These are phyloP conservation scores for Akanthomyces dipterigenus DNA, from an alignment of 2,329 filamentous ascomycete species.

Conservation along the genomic window DNA sequence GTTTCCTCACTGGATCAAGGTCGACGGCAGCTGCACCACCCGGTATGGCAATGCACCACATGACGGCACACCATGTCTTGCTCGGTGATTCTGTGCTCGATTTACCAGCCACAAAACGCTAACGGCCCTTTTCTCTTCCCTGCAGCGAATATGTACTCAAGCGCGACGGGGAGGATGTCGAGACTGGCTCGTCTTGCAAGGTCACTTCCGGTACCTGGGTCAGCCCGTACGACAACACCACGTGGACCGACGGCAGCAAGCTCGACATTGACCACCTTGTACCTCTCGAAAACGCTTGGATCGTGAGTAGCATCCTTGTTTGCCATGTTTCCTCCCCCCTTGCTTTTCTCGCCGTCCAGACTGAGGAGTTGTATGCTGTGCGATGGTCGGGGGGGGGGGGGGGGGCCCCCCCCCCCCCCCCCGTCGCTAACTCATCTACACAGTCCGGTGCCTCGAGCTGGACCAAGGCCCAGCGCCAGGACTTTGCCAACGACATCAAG, in stretches of 20 bases:
- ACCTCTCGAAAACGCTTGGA: constrained; percentile 74
- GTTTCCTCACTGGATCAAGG: constrained; percentile 67
- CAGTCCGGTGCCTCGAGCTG: constrained; percentile 65
- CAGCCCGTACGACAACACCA: constrained; percentile 67
- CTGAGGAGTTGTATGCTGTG: not conserved
- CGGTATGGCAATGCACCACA: constrained; percentile 30
- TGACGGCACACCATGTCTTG: not conserved
- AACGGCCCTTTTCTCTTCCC: not conserved
- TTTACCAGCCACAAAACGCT: not conserved
- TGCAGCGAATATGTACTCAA: constrained; percentile 59
- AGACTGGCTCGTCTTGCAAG: constrained; percentile 51
- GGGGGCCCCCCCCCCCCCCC: too few species aligned
- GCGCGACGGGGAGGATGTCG: constrained; percentile 63
- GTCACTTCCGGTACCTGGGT: constrained; percentile 62
- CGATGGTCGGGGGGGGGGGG: too few species aligned
- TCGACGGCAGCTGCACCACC: constrained; percentile 62
- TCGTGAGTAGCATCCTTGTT: constrained; percentile 35
- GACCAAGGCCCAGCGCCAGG: constrained; percentile 59
- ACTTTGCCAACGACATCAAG: constrained; percentile 70
- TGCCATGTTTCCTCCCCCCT: not conserved
- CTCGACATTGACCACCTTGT: constrained; percentile 82
- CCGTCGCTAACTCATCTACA: not conserved
- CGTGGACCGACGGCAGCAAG: constrained; percentile 61
- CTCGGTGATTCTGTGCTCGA: not conserved
- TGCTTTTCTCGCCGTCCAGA: not conserved